Conservation (phyloP, 2,329 filamentous ascomycete genomes). For the Chrysoporthe austroafricana region DNA sequence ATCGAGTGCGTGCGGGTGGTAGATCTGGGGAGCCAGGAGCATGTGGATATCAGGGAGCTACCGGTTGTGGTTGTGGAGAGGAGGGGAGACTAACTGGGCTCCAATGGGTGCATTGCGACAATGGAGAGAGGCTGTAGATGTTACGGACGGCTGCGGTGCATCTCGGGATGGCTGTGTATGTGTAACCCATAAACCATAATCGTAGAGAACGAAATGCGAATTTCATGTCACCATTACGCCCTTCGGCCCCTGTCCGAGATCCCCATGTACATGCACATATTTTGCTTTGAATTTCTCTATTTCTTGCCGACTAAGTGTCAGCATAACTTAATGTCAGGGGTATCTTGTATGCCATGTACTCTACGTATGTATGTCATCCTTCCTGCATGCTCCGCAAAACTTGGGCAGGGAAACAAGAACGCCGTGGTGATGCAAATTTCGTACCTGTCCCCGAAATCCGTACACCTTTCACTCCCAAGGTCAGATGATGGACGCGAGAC, state of each 20-base stretch:
- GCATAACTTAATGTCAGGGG: background rate
- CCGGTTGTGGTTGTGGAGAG: conserved; percentile 66
- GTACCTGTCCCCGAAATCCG: background rate
- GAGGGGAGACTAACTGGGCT: conserved; percentile 24
- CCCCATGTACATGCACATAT: too few species aligned
- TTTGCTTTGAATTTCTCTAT: background rate
- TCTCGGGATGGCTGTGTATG: background rate
- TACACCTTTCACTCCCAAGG: background rate
- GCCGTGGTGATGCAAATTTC: background rate
- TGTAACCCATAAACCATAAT: conserved; percentile 1
- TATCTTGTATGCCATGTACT: conserved; percentile 21
- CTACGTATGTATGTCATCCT: background rate
- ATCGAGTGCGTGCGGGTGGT: conserved; percentile 74
- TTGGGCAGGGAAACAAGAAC: background rate
- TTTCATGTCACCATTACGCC: background rate
- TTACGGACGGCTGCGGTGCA: background rate
- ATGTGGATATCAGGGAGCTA: conserved; percentile 75
- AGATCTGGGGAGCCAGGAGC: conserved; percentile 74
- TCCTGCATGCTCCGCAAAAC: background rate
- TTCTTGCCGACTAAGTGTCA: background rate
- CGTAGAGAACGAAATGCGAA: conserved; percentile 2
- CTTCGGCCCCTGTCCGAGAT: background rate
- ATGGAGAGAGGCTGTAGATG: background rate
- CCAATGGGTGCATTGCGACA: background rate
- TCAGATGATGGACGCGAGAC: background rate